Base-by-base conservation (phyloP, 2,329 filamentous ascomycete species). In the Phialocephala subalpina region DNA sequence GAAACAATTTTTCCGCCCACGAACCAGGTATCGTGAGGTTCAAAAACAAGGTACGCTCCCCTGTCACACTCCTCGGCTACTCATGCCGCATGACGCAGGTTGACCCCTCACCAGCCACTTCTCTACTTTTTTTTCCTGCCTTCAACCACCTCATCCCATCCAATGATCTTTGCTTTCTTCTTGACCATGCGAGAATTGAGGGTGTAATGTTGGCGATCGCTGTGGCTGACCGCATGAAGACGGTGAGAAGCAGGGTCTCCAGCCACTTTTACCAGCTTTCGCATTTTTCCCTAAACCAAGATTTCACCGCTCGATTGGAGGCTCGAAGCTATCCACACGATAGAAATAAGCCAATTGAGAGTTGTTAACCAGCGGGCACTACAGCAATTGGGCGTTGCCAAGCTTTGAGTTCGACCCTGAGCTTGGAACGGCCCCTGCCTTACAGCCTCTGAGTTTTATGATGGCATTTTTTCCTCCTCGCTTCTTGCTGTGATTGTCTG, bases 101-200 rank as follows among this genome's bases (percentile, higher is more conserved):
- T 22, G 45, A 57, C 62, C 69, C 56, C 69, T 76, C 67, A 60
- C 70, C 65, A 67, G 62, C 65, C 65, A 64, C 65, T 53, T 63
- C 55, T 49, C 45, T n/a, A n/a, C n/a, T 68, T 66, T 62, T 68
- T 57, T 58, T 63, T 38, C 58, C 62, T 49, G 68, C 62, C 35
- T 29, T n/a, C 16, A 14, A 36, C 7, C 7, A 25, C 47, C 3
- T 33, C 29, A 20, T 29, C 47, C 20, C 29, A 20, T 29, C 47
- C 20, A 25, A 14, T 25, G 6, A 6, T 14, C 5, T 35, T 14
- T 14, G 8, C n/a, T 22, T 18, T 36, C 14, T 22, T 18, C 18
- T 33, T 33, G 16, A 35, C 6, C 6, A 2, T 9, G 6, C 8
- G 9, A 35, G 49, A 55, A 33, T 6, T 7, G n/a, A 35, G 25